A percentile compares a stretch with the other conserved stretches of the same genome.
These are phyloP conservation scores for Alternaria rosae DNA, from an alignment of 2,329 filamentous ascomycete species.

Conservation along the genomic window DNA sequence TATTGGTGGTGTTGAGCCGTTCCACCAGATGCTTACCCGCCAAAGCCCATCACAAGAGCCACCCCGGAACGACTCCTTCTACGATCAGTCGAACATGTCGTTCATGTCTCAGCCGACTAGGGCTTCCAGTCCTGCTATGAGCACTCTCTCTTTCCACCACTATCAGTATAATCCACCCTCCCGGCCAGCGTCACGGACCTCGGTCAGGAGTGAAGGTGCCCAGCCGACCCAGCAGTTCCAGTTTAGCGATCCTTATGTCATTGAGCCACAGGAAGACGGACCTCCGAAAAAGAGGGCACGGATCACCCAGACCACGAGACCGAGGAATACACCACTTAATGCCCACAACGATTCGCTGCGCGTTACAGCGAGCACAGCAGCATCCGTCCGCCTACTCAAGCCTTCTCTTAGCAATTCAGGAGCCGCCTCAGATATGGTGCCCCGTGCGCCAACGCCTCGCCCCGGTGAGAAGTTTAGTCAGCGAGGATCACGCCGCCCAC, in stretches of 20 bases:
- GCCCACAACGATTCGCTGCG: slow-evolving; percentile 79
- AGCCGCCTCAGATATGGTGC: slow-evolving; percentile 71
- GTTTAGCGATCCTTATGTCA: slow-evolving; percentile 29
- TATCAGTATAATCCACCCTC: slow-evolving; percentile 44
- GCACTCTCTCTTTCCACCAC: slow-evolving; percentile 48
- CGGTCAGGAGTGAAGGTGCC: slow-evolving; percentile 43
- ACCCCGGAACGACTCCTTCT: slow-evolving; percentile 37
- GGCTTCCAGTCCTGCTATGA: slow-evolving; percentile 55
- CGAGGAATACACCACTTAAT: slow-evolving; percentile 75
- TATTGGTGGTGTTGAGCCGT: slow-evolving; percentile 43
- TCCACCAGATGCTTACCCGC: slow-evolving; percentile 49
- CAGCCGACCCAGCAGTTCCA: slow-evolving; percentile 28
- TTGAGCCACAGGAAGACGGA: slow-evolving; percentile 57
- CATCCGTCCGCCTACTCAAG: slow-evolving; percentile 83
- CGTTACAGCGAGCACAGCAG: slow-evolving; percentile 89
- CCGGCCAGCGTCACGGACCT: slow-evolving; percentile 50
- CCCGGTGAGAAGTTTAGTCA: slow-evolving; percentile 55
- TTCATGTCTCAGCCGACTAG: slow-evolving; percentile 49
- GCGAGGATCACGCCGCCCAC: slow-evolving; percentile 41
- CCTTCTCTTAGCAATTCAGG: slow-evolving; percentile 67
- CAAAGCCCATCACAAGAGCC: slow-evolving; percentile 37
- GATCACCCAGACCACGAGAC: slow-evolving; percentile 74
- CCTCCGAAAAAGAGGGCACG: slow-evolving; percentile 80
- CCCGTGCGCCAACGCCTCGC: slow-evolving; percentile 78
- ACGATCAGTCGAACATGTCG: slow-evolving; percentile 32